Base-by-base conservation (phyloP, 495 filamentous ascomycete genomes). In the Pseudevernia furfuracea region DNA sequence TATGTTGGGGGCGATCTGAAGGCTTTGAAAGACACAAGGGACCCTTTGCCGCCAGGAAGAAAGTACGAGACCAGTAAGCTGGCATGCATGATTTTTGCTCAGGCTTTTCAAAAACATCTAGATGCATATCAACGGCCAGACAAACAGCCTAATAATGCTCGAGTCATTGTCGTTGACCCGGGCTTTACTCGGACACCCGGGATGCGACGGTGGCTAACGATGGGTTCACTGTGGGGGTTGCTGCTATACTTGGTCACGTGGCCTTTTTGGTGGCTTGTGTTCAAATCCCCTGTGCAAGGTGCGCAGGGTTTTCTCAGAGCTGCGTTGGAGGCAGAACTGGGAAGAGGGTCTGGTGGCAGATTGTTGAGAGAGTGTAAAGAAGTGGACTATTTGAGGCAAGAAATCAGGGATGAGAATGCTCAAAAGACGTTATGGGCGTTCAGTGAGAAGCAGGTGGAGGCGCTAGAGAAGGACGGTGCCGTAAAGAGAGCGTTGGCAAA, bases 31-130 rank as follows among this genome's bases (percentile, higher is more conserved):
- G 70, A 71, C 25, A 60, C 53, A 25, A 58, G 64, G n/a, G 62
- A 63, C 21, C 70, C 70, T 32, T 28, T 71, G 38, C 68, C 70
- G 25, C 32, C 61, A 5, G 58, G 68, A 2, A 77, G 72, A 38
- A 84, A 90, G 25, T 96, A 95, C 74, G 88, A 86, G 19, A 82
- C 90, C 39, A 94, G 90, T 74, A 97, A 97, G 76, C 79, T 97
- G 67, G 88, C 94, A 8, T 79, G 95, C 55, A 95, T 92, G 82
- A 81, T 86, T 41, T 96, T 97, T 71, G 91, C 89, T 9, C 82
- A 84, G 61, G 86, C 92, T 19, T 96, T 91, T 73, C 92, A 97
- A 74, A 90, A 93, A 70, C 91, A 95, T 71, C 77, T 97, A 30
- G 86, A 89, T 67, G 77, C 85, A 8, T 92, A 93, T 73, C 79